Base-by-base conservation (phyloP, 768 basidiomycete genomes). In the Gymnopilus dilepis region DNA sequence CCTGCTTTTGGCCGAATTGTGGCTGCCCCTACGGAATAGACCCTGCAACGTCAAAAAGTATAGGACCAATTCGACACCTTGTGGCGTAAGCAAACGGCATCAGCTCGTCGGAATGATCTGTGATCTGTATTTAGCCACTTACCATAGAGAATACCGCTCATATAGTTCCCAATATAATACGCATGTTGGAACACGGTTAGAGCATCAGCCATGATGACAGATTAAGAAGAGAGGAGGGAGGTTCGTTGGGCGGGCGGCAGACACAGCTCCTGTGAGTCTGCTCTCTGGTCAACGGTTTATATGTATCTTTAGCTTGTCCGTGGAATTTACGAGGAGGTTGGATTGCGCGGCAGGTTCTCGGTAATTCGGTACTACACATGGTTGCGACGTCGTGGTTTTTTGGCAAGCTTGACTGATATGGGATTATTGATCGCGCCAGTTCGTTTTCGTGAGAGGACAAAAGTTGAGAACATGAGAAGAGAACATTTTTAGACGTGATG, bases 91-190 rank as follows among this genome's bases (percentile, higher is more conserved):
- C n/a, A 52, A 59, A 53, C 37, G n/a, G 45, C 61, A 50, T 60
- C 56, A 60, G 50, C 8, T 26, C 47, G 50, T 58, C 22, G 30
- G 33, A 24, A 48, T 37, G 33, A 30, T 13, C 37, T 59, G 28
- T 26, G 52, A 47, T 42, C 11, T 50, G 42, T 13, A 7, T 38
- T 24, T 19, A 52, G 26, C 22, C 28, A 68, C 68, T 33, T 62
- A 74, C 73, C 73, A 60, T 73, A 74, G 38, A 74, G 70, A 52
- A 74, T 74, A 15, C 70, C 73, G 33, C 72, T 70, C 63, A 74
- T 67, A 48, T 72, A 74, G 58, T 67, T 73, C 33, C 73, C 73
- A 40, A 74, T 71, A 60, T 72, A 74, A 50, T 69, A 67, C 13
- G 71, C 65, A 59, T 74, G 73, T 61, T 74, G 70, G 59, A 74